phyloP scores from a whole-genome alignment of 2,329 filamentous ascomycete genomes.

The Alternaria ethzedia region DNA sequence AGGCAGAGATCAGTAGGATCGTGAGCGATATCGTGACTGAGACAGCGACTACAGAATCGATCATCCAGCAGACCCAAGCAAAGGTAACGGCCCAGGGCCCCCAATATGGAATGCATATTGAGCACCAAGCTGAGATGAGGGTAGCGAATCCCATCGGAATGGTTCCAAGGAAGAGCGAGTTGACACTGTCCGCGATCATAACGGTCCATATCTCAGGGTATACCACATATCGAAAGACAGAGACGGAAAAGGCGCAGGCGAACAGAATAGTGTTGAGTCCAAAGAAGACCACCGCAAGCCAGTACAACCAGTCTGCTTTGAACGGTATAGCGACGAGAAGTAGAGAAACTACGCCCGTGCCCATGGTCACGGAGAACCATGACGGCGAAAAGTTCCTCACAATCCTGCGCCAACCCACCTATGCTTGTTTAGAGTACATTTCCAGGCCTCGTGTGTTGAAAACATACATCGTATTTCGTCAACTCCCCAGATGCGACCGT shows the following conservation, averaged over 20 bases:
- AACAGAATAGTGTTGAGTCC: constrained; percentile 66
- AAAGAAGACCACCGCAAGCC: constrained; percentile 67
- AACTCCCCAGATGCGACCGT: constrained; percentile 6
- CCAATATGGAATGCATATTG: constrained; percentile 67
- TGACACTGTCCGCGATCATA: constrained; percentile 70
- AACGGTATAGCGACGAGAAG: constrained; percentile 69
- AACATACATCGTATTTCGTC: constrained; percentile 37
- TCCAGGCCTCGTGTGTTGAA: background rate
- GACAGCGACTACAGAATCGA: constrained; percentile 55
- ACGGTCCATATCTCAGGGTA: constrained; percentile 70
- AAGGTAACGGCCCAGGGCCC: constrained; percentile 60
- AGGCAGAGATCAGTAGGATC: constrained; percentile 61
- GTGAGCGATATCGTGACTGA: constrained; percentile 55
- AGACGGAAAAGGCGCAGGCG: constrained; percentile 59
- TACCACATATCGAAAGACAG: constrained; percentile 65
- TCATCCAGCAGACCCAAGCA: constrained; percentile 59
- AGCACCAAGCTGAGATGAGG: constrained; percentile 69
- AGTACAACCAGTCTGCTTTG: constrained; percentile 63
- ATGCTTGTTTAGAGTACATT: background rate
- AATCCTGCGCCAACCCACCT: constrained; percentile 45
- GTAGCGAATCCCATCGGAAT: constrained; percentile 74
- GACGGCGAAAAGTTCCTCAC: constrained; percentile 48
- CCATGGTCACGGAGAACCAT: constrained; percentile 58
- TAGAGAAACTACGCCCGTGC: constrained; percentile 71
- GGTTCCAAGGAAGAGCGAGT: constrained; percentile 71